Conservation (phyloP, 345 rosid species). For the Pseudoturritis turrita region DNA sequence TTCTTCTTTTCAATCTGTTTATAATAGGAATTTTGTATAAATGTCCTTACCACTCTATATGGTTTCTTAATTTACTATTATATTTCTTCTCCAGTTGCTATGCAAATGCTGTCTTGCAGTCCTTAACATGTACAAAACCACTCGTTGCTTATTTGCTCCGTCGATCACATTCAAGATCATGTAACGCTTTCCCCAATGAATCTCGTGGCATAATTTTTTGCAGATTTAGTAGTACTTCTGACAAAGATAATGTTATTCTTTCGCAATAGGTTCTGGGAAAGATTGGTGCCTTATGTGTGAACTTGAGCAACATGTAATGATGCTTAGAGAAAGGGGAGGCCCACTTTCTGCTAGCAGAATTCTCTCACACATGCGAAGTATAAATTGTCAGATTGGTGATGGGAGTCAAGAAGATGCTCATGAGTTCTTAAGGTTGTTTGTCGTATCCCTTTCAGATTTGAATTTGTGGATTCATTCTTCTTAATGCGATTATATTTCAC, state of each 20-base stretch:
- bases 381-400: conserved; percentile 69
- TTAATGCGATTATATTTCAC: background rate
- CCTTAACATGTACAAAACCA: conserved; percentile 80
- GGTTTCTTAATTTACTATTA: background rate
- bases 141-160: conserved; percentile 61
- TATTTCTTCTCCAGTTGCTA: conserved; percentile 56
- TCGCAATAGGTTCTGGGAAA: conserved; percentile 51
- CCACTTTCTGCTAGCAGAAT: conserved; percentile 70
- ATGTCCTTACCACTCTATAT: background rate
- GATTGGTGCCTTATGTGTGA: conserved; percentile 90
- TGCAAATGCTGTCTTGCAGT: conserved; percentile 86
- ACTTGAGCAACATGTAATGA: conserved; percentile 72
- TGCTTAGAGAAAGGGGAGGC: conserved; percentile 66
- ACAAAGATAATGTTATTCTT: background rate
- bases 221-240: background rate
- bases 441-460: conserved; percentile 12
- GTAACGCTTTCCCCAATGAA: conserved; percentile 36
- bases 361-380: conserved; percentile 58
- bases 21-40: background rate
- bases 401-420: conserved; percentile 95
- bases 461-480: background rate
- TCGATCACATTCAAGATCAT: conserved; percentile 72
- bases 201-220: background rate
- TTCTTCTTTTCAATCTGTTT: conserved; percentile 5
- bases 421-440: conserved; percentile 68